Percentiles rank a stretch among this genome's conserved stretches.
phyloP scores from a whole-genome alignment of 371 early-diverging fungal genomes.

The Capillidium heterosporum region DNA sequence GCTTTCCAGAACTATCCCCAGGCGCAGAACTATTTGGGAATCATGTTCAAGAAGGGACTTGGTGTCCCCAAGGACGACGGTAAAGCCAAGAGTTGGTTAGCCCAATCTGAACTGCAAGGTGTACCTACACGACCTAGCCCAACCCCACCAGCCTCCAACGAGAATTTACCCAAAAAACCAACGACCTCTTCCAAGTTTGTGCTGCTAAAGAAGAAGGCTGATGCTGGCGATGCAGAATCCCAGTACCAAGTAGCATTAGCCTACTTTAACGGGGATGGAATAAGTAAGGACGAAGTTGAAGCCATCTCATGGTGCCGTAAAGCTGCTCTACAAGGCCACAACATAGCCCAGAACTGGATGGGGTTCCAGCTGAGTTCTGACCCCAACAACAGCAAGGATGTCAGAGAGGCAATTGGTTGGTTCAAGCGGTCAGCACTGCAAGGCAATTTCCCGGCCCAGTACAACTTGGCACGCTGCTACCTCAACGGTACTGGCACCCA shows the following conservation, averaged over 20 bases:
- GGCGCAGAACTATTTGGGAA: constrained; percentile 14
- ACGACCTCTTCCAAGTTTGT: constrained; percentile 21
- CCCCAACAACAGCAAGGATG: constrained; percentile 33
- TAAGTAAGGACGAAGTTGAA: constrained; percentile 43
- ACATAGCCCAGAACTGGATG: constrained; percentile 58
- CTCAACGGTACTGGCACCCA: constrained; percentile 50
- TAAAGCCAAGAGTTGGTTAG: constrained; percentile 39
- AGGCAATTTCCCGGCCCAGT: constrained; percentile 59
- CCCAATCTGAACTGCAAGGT: constrained; percentile 29
- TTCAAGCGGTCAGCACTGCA: constrained; percentile 9
- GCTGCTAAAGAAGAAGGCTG: constrained; percentile 21
- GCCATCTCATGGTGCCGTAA: constrained; percentile 66
- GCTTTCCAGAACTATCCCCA: constrained; percentile 46
- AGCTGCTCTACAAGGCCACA: constrained; percentile 34
- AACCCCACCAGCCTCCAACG: constrained; percentile 69
- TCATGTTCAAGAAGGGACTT: constrained; percentile 54
- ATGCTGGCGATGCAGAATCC: constrained; percentile 44
- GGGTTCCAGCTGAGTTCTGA: constrained; percentile 70
- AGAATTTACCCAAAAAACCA: constrained; percentile 33
- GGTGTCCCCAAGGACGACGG: constrained; percentile 20
- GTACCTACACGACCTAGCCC: constrained; percentile 47
- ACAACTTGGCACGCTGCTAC: constrained; percentile 58
- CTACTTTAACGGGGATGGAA: constrained; percentile 55
- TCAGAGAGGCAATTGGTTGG: constrained; percentile 41
- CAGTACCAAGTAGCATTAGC: constrained; percentile 26